Base-by-base conservation (phyloP, 768 basidiomycete genomes). In the Podaxis sp. region DNA sequence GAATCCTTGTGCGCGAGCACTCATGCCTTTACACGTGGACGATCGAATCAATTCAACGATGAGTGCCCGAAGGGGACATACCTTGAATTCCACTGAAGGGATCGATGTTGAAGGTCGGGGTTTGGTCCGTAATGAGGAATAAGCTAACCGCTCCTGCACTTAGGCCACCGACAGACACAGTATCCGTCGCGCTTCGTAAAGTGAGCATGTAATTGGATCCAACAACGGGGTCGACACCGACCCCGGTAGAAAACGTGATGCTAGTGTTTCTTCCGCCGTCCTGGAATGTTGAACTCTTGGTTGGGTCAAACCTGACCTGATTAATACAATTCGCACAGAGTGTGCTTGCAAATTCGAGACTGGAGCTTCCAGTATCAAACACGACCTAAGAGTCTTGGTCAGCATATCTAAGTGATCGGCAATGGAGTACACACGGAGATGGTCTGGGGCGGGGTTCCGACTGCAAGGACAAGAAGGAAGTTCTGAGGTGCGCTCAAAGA, bases 31-130 rank as follows among this genome's bases (percentile, higher is more conserved):
- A 50, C 9, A 54, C 40, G 47, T 5, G 4, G 23, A 44, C 38
- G 16, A 48, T 51, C 21, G 44, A 36, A 36, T 11, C 44, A 42
- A 9, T 13, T 32, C 1, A 44, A 36, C 42, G 37, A 32, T 35
- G 32, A 21, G 23, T 38, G n/a, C n/a, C 21, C 23, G 21, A 37
- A 46, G 37, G 21, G 25, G 11, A 46, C 71, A 50, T 55, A 78
- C 80, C 83, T 69, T 81, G 79, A 55, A 84, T 84, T 3, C 82
- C 83, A 62, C 78, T 79, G 76, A 82, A 84, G 5, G 82, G 82
- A 69, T 85, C 79, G 16, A 80, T 77, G 52, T 75, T 70, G 69
- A 85, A 85, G 35, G 75, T 73, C 1, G 76, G 70, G 0, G 83
- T 85, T 69, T 85, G 82, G 62, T 80, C 69, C 5, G 80, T 81